Evolutionary conservation across 2,329 filamentous ascomycete genomes (phyloP).

Genomic region (Fusarium keratoplasticum): DNA sequence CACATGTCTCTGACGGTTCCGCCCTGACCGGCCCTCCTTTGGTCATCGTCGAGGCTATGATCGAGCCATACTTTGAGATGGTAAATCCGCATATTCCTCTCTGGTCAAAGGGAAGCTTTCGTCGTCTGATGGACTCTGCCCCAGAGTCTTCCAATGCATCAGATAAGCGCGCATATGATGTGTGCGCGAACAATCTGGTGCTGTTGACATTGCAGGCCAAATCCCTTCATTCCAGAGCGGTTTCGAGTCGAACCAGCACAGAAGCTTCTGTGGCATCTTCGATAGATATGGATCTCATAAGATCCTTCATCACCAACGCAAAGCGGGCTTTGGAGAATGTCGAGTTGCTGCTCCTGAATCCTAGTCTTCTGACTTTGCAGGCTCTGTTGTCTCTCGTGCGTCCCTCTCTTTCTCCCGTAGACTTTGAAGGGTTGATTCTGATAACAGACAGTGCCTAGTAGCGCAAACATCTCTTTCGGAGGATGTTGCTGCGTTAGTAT

Average conservation of each 20-base stretch:
- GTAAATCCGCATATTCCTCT: slow-evolving; percentile 17
- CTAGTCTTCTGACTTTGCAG: slow-evolving; percentile 7
- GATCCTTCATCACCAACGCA: slow-evolving; percentile 13
- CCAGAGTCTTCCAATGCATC: neutral
- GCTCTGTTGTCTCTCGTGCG: slow-evolving; percentile 7
- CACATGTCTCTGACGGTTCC: slow-evolving; percentile 11
- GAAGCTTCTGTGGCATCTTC: neutral
- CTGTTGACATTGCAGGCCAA: slow-evolving; percentile 18
- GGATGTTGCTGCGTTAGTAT: slow-evolving; percentile 7
- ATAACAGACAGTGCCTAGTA: neutral
- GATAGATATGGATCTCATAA: slow-evolving; percentile 8
- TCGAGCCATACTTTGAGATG: slow-evolving; percentile 18
- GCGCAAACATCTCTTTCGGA: slow-evolving; percentile 14
- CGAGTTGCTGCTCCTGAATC: slow-evolving; percentile 9
- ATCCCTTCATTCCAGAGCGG: slow-evolving; percentile 6
- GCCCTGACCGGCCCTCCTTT: slow-evolving; percentile 9
- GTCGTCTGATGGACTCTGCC: neutral
- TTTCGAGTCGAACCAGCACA: neutral
- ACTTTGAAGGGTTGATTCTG: neutral
- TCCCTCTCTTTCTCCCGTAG: neutral
- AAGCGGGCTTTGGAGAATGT: slow-evolving; percentile 17
- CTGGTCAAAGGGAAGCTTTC: slow-evolving; percentile 12
- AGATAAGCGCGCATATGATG: slow-evolving; percentile 12
- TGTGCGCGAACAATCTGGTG: slow-evolving; percentile 18
- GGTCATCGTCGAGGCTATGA: slow-evolving; percentile 20